phyloP scores from a whole-genome alignment of 768 basidiomycete species.

The Royoungia palumana region DNA sequence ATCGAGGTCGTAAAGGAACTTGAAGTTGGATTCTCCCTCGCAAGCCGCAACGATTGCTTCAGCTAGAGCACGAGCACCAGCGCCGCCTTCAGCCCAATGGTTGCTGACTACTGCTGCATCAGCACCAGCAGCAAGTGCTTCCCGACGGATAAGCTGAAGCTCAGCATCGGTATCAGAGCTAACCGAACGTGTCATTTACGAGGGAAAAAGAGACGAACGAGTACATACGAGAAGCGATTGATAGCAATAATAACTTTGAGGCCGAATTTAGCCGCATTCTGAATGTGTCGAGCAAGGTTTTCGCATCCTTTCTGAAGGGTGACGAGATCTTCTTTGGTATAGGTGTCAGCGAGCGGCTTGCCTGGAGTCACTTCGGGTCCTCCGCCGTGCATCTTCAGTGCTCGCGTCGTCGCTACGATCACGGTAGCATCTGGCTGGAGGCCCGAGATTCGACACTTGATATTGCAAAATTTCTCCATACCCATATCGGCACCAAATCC shows the following conservation, averaged over 20 bases:
- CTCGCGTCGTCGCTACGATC: constrained; percentile 95
- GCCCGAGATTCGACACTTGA: constrained; percentile 94
- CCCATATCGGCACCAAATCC: constrained; percentile 99
- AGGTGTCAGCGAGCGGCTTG: constrained; percentile 89
- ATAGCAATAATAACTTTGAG: constrained; percentile 95
- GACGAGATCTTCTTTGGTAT: constrained; percentile 89
- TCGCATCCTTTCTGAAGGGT: constrained; percentile 88
- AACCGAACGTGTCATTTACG: neutral
- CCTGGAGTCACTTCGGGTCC: constrained; percentile 96
- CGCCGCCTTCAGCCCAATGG: constrained; percentile 97
- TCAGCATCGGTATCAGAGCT: constrained; percentile 91
- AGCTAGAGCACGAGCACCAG: constrained; percentile 85
- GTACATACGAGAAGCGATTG: constrained; percentile 88
- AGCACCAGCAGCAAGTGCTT: constrained; percentile 81
- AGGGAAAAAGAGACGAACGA: neutral
- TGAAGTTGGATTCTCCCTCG: constrained; percentile 79
- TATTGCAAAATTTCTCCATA: constrained; percentile 99
- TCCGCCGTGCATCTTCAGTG: constrained; percentile 99
- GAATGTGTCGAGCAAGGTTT: constrained; percentile 90
- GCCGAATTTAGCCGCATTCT: constrained; percentile 93
- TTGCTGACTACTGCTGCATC: constrained; percentile 94
- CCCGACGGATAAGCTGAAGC: constrained; percentile 75
- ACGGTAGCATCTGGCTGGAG: constrained; percentile 91
- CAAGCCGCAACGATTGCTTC: constrained; percentile 89
- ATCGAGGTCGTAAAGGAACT: constrained; percentile 88